Base-by-base conservation (phyloP, 345 rosid species). In the Boechera stricta region DNA sequence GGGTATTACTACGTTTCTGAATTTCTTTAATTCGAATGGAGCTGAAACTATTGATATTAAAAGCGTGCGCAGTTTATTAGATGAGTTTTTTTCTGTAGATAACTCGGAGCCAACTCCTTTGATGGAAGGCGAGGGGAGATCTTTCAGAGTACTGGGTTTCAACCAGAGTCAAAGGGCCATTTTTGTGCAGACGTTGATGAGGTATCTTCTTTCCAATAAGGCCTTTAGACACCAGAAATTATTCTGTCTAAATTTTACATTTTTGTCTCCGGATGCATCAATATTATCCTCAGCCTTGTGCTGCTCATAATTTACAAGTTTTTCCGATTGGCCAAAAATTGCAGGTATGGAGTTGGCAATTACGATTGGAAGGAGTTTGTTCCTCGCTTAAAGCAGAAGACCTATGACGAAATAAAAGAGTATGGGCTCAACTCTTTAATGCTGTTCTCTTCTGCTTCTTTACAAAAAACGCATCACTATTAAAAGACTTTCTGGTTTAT, bases 61-160 rank as follows among this genome's bases (percentile, higher is more conserved):
- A 49, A 67, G 38, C 26, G 58, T 12, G 35, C 10, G n/a, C 54
- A 55, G 65, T 79, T 62, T 28, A 68, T 29, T 36, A 54, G 58
- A 70, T 41, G 68, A 39, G 42, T 65, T 80, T 82, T 51, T 81
- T 52, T 66, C 84, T 85, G 95, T 65, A 61, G 98, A 92, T 76
- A 88, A 76, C 82, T 62, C 78, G 48, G 96, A 93, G 66, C 92
- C 96, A 33, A 66, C 81, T 83, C 98, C 99, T 72, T 81, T 96
- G 77, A 96, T 96, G 99, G 99, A 96, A 86, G 99, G 99, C 52
- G 99, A 93, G 80, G 98, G 99, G 54, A 87, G 88, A 76, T 89
- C 99, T 44, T 93, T 96, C 74, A 86, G 93, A 82, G 98, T 96
- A 28, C 75, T 96, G 60, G 98, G 99, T 57, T 96, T 93, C 84